Conservation (phyloP, 2,329 filamentous ascomycete species). For the Spiromastix sp. region DNA sequence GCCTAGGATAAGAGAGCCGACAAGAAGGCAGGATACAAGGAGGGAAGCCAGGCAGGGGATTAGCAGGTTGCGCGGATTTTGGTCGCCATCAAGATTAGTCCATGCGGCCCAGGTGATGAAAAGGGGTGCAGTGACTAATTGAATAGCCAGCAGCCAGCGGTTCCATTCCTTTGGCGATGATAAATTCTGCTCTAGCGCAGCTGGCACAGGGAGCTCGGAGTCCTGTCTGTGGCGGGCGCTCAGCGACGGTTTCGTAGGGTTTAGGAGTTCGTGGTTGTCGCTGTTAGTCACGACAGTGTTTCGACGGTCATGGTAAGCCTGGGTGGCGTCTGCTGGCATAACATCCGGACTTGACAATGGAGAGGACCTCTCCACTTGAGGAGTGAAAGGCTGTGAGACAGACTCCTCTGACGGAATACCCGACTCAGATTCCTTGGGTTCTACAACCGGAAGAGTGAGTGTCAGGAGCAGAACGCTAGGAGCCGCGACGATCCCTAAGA, state of each 20-base stretch:
- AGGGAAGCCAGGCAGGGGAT: slow-evolving; percentile 55
- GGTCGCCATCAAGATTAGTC: slow-evolving; percentile 46
- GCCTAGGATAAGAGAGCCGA: slow-evolving; percentile 56
- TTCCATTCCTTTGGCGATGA: slow-evolving; percentile 57
- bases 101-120: slow-evolving; percentile 69
- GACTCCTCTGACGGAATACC: slow-evolving; percentile 28
- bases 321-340: not conserved
- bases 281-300: slow-evolving; percentile 2
- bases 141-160: slow-evolving; percentile 76
- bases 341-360: not conserved
- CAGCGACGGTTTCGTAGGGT: not conserved
- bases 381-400: slow-evolving; percentile 10
- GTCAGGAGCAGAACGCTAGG: slow-evolving; percentile 85
- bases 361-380: no score
- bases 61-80: slow-evolving; percentile 42
- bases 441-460: slow-evolving; percentile 83
- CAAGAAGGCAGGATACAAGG: slow-evolving; percentile 54
- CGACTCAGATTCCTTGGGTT: slow-evolving; percentile 49
- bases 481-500: slow-evolving; percentile 72
- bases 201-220: slow-evolving; percentile 31
- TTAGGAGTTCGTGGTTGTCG: not conserved
- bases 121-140: slow-evolving; percentile 76
- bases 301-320: not conserved
- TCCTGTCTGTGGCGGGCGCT: slow-evolving; percentile 15
- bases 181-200: slow-evolving; percentile 12